phyloP scores from a whole-genome alignment of 2,329 filamentous ascomycete genomes.

The Amesomyces nigricolor region DNA sequence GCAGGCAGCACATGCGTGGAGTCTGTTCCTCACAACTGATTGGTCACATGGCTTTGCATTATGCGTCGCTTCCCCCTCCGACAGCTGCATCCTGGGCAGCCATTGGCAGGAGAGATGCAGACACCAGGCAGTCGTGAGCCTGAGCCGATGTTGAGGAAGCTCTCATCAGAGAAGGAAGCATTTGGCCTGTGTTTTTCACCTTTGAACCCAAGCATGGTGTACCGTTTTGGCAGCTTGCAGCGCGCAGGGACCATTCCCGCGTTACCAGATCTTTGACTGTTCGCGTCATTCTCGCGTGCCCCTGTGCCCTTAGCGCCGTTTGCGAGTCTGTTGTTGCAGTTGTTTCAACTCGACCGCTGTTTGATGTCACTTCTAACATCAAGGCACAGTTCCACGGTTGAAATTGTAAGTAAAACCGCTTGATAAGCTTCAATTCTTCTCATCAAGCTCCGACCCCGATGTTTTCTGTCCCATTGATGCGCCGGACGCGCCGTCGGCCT shows the following conservation, averaged over 20 bases:
- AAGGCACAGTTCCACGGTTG: too few species aligned
- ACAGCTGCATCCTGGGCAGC: too few species aligned
- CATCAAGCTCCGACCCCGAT: background rate
- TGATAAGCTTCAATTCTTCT: background rate
- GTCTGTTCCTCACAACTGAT: background rate
- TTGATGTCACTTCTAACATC: background rate
- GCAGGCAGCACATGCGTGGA: too few species aligned
- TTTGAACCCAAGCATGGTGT: background rate
- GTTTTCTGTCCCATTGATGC: background rate
- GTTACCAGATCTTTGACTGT: slow-evolving; percentile 1
- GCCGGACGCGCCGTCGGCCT: background rate
- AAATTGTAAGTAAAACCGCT: background rate
- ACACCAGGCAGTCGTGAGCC: too few species aligned
- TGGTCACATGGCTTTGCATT: background rate
- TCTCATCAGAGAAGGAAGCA: too few species aligned
- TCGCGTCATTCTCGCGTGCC: slow-evolving; percentile 27
- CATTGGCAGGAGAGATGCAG: too few species aligned
- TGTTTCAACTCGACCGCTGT: slow-evolving; percentile 9
- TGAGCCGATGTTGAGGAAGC: too few species aligned
- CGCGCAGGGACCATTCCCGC: slow-evolving; percentile 7
- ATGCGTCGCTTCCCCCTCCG: too few species aligned
- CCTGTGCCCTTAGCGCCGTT: slow-evolving; percentile 10
- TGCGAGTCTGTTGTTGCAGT: slow-evolving; percentile 10
- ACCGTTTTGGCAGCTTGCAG: background rate
- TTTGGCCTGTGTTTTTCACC: too few species aligned